These are phyloP conservation scores for Daldinia sp. DNA, from an alignment of 2,329 filamentous ascomycete species.

Conservation along the genomic window DNA sequence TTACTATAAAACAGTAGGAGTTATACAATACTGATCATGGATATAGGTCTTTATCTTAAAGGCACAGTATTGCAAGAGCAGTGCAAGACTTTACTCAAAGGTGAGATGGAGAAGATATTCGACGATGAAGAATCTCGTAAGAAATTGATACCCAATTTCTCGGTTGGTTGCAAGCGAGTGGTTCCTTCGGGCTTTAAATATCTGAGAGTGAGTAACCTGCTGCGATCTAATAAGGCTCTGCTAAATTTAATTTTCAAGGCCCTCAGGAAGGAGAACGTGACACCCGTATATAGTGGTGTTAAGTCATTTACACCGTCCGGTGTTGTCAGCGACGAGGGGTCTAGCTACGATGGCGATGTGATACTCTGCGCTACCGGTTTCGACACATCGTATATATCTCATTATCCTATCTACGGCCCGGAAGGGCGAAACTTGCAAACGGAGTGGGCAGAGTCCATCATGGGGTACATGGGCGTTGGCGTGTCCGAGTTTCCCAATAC, in stretches of 20 bases:
- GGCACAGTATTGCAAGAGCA: constrained; percentile 33
- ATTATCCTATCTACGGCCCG: constrained; percentile 59
- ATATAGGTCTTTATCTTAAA: constrained; percentile 31
- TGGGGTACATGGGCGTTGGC: constrained; percentile 51
- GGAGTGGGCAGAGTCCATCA: constrained; percentile 46
- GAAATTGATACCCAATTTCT: constrained; percentile 48
- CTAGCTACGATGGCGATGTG: constrained; percentile 49
- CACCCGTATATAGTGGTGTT: neutral
- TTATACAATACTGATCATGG: neutral
- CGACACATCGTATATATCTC: constrained; percentile 39
- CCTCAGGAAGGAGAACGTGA: neutral
- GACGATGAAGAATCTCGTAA: constrained; percentile 23
- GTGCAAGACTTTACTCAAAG: constrained; percentile 21
- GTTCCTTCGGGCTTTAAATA: neutral
- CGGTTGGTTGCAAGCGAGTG: constrained; percentile 53
- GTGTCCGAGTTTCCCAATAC: constrained; percentile 48
- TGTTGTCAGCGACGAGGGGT: constrained; percentile 45
- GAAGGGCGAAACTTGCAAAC: constrained; percentile 47
- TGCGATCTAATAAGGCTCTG: neutral
- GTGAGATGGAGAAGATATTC: constrained; percentile 25
- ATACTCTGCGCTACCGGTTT: constrained; percentile 49
- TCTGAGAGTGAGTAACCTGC: neutral
- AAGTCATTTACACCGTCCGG: constrained; percentile 24
- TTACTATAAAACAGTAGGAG: neutral
- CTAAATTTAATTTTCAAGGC: neutral